These are phyloP conservation scores for Cymbidium sinense DNA, from an alignment of 106 monocot genomes.

Conservation along the genomic window DNA sequence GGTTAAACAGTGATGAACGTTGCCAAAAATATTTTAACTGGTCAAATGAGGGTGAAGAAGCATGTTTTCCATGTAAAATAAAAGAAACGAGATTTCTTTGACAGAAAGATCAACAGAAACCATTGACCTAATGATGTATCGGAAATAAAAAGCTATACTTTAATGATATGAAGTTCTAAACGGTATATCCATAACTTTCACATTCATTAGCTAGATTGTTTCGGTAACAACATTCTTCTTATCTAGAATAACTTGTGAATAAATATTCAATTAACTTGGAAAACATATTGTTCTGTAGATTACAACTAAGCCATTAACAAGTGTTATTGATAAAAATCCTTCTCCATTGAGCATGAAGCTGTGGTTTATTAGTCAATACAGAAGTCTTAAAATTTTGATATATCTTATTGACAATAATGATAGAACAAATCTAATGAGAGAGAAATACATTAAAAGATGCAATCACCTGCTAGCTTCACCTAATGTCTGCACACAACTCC, in stretches of 20 bases:
- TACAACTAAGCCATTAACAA: not conserved
- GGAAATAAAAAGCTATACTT: not conserved
- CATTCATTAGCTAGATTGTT: not conserved
- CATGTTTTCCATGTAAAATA: not conserved
- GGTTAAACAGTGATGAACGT: no score
- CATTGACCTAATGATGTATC: not conserved
- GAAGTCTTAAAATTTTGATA: not conserved
- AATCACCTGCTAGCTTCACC: conserved; percentile 49
- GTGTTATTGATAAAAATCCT: not conserved
- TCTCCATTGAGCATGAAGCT: not conserved
- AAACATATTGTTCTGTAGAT: not conserved
- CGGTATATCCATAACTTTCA: not conserved
- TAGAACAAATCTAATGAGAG: not conserved
- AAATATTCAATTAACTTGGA: not conserved
- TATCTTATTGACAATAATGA: not conserved
- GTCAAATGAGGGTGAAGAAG: not conserved
- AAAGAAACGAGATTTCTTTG: not conserved
- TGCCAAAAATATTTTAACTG: not conserved
- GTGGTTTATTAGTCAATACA: no score
- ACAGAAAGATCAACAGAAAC: not conserved
- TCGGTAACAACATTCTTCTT: not conserved
- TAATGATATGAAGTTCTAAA: not conserved
- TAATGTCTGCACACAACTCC: conserved; percentile 87
- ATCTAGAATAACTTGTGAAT: not conserved
- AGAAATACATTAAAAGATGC: not conserved